Percentiles rank a stretch among this genome's conserved stretches.
phyloP scores from a whole-genome alignment of 192 early-diverging fungal genomes.

The Cetraspora pellucida region DNA sequence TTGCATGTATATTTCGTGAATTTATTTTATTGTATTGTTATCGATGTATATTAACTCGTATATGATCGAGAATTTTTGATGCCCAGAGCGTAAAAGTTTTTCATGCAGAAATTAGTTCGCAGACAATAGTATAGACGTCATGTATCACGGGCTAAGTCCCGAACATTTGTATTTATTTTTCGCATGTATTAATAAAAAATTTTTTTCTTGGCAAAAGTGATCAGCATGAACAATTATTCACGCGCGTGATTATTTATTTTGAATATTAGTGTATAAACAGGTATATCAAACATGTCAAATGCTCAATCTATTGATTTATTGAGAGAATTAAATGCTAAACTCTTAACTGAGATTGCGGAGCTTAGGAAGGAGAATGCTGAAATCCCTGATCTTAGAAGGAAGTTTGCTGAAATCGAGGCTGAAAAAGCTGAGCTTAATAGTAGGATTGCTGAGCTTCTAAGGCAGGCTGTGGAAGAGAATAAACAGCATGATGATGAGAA shows the following conservation, averaged over 20 bases:
- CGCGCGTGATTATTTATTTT: background rate
- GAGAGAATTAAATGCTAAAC: conserved; percentile 5
- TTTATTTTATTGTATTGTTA: no score
- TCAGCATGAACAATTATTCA: no score
- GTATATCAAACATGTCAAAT: background rate
- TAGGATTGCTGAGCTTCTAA: background rate
- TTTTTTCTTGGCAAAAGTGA: no score
- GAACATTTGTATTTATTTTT: no score
- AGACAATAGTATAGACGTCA: no score
- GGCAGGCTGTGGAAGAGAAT: conserved; percentile 4
- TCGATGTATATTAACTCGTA: no score
- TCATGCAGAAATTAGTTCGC: no score
- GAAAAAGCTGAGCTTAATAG: background rate
- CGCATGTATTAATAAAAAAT: no score
- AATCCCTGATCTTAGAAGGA: conserved; percentile 13
- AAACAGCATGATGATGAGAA: conserved; percentile 2
- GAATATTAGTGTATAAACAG: background rate
- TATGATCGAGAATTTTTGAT: no score
- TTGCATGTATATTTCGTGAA: no score
- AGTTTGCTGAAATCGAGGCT: background rate
- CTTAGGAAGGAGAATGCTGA: conserved; percentile 4
- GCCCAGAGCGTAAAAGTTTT: no score
- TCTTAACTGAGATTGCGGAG: background rate
- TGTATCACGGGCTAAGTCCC: no score
- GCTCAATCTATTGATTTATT: conserved; percentile 5